These are phyloP conservation scores for Yamadazyma diospyri DNA, from an alignment of 1,139 yeast species.

Conservation along the genomic window DNA sequence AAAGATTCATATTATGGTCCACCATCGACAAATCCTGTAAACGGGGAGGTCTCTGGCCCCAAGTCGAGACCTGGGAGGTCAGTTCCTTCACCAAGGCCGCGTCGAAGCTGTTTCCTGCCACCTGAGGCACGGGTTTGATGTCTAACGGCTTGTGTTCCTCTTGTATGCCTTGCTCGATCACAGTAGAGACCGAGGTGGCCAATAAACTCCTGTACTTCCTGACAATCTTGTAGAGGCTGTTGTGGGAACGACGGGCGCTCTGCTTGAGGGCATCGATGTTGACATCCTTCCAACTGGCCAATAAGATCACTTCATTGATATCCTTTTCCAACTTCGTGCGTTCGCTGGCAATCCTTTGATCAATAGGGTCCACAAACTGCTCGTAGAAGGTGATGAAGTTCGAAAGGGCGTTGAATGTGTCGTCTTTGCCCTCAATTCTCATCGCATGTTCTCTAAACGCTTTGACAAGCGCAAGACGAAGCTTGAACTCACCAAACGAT, in stretches of 20 bases:
- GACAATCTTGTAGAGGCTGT: constrained; percentile 75
- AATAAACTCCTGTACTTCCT: constrained; percentile 74
- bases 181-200: constrained; percentile 46
- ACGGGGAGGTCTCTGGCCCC: constrained; percentile 56
- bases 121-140: constrained; percentile 10
- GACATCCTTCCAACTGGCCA: constrained; percentile 97
- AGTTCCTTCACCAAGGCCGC: constrained; percentile 13
- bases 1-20: constrained; percentile 53
- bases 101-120: constrained; percentile 13
- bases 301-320: constrained; percentile 73
- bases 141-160: constrained; percentile 13
- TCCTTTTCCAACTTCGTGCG: constrained; percentile 69
- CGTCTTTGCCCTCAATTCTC: constrained; percentile 20
- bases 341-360: constrained; percentile 39
- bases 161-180: constrained; percentile 62
- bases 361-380: constrained; percentile 55
- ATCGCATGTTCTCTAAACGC: constrained; percentile 58
- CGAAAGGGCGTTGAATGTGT: constrained; percentile 41
- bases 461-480: constrained; percentile 54
- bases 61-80: constrained; percentile 32
- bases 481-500: constrained; percentile 65
- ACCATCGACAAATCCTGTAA: constrained; percentile 50
- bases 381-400: constrained; percentile 65
- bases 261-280: constrained; percentile 91
- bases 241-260: constrained; percentile 87